These are phyloP conservation scores for Clavispora phyllophila DNA, from an alignment of 805 yeast genomes.

Conservation along the genomic window DNA sequence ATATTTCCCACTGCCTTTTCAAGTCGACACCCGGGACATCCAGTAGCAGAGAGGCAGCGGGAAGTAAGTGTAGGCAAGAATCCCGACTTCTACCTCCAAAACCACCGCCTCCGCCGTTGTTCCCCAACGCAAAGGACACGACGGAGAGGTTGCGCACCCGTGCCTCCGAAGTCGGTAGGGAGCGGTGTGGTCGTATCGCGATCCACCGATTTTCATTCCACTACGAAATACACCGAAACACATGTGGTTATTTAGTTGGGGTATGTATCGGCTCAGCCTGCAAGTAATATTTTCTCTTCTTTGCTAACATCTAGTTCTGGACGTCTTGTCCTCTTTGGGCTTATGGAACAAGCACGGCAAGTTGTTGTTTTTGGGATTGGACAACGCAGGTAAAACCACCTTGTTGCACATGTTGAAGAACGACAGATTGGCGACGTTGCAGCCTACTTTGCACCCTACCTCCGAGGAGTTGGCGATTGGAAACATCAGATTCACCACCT, in stretches of 20 bases:
- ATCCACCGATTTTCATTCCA: neutral
- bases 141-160: neutral
- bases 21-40: neutral
- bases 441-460: constrained; percentile 98
- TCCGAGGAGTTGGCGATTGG: constrained; percentile 98
- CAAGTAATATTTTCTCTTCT: neutral
- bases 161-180: neutral
- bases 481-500: constrained; percentile 92
- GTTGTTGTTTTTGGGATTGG: constrained; percentile 42
- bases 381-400: constrained; percentile 45
- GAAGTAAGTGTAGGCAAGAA: too few relatives aligned
- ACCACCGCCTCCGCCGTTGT: neutral
- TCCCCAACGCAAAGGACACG: neutral
- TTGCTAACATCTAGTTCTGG: constrained; percentile 35
- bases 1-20: too few relatives aligned
- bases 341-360: constrained; percentile 48
- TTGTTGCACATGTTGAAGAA: constrained; percentile 55
- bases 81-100: too few relatives aligned
- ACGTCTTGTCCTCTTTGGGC: constrained; percentile 41
- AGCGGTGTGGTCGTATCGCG: neutral
- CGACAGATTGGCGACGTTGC: constrained; percentile 95
- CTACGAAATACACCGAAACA: neutral
- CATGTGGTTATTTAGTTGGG: constrained; percentile 38
- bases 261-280: too few relatives aligned
- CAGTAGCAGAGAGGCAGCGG: too few relatives aligned